A percentile compares a stretch with the other conserved stretches of the same genome.
Evolutionary conservation across 202 grass and related monocot species (phyloP).

Genomic region (Schoenoplectus tabernaemontani): DNA sequence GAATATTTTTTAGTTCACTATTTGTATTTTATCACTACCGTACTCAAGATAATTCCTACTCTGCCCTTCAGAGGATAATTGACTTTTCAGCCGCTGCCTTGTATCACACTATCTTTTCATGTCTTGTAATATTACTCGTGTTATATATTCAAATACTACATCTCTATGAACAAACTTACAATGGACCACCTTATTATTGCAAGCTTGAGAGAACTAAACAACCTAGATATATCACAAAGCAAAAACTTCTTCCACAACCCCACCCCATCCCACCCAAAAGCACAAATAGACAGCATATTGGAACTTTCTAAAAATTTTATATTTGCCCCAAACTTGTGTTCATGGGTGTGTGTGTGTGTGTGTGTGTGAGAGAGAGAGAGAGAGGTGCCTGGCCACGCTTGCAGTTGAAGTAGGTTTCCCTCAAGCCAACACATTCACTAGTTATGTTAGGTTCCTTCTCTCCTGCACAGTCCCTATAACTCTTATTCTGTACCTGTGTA

Average conservation of each 20-base stretch:
- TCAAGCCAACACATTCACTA: slow-evolving; percentile 78
- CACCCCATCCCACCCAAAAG: neutral
- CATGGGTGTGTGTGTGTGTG: neutral
- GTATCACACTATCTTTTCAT: too few species aligned
- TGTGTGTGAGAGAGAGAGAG: slow-evolving; percentile 1
- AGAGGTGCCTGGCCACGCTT: slow-evolving; percentile 84
- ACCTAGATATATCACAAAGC: neutral
- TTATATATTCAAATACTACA: too few species aligned
- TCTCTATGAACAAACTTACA: too few species aligned
- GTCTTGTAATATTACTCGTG: too few species aligned
- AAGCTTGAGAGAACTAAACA: neutral
- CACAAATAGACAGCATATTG: neutral
- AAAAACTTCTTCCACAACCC: neutral
- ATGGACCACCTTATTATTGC: too few species aligned
- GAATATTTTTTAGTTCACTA: too few species aligned
- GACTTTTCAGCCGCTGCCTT: too few species aligned
- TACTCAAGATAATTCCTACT: too few species aligned
- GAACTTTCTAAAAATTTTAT: neutral
- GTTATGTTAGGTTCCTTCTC: slow-evolving; percentile 82
- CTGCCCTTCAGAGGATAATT: too few species aligned
- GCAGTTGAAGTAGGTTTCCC: slow-evolving; percentile 98
- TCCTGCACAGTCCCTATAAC: slow-evolving; percentile 85
- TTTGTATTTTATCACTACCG: too few species aligned
- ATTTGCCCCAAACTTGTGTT: neutral
- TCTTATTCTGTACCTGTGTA: slow-evolving; percentile 70